Conservation (phyloP, 2,329 filamentous ascomycete genomes). For the Epicoccum nigrum region DNA sequence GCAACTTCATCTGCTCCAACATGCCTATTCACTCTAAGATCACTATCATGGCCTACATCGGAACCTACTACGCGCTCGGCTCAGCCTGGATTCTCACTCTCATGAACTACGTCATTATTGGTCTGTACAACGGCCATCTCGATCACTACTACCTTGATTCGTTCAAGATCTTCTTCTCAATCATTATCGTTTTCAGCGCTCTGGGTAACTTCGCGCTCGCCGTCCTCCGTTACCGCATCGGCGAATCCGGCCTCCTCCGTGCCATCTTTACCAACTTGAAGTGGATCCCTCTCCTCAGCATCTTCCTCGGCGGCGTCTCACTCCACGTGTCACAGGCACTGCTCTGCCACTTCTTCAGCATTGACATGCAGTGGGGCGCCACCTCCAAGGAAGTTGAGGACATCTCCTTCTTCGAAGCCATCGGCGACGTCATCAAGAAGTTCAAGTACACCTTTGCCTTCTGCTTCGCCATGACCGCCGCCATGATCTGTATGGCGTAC, state of each 20-base stretch:
- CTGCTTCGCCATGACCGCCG: conserved; percentile 63
- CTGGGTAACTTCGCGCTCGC: conserved; percentile 67
- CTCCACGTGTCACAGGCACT: conserved; percentile 82
- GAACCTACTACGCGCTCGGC: conserved; percentile 74
- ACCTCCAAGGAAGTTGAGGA: conserved; percentile 83
- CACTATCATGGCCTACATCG: conserved; percentile 73
- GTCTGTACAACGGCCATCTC: conserved; percentile 74
- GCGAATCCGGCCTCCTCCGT: conserved; percentile 58
- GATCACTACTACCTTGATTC: conserved; percentile 82
- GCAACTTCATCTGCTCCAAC: conserved; percentile 63
- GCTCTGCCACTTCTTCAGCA: conserved; percentile 80
- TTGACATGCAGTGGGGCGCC: conserved; percentile 85
- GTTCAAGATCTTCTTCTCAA: conserved; percentile 69
- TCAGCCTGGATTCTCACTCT: conserved; percentile 70
- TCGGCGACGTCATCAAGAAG: conserved; percentile 76
- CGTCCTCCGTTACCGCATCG: conserved; percentile 66
- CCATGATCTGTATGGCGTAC: conserved; percentile 69
- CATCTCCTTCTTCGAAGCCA: conserved; percentile 84
- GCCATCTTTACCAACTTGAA: conserved; percentile 64
- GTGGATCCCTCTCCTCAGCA: conserved; percentile 70
- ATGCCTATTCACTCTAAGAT: conserved; percentile 71
- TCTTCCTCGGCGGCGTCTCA: conserved; percentile 82
- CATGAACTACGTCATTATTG: conserved; percentile 73
- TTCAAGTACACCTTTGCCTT: conserved; percentile 73
- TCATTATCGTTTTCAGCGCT: conserved; percentile 69